A percentile compares a stretch with the other conserved stretches of the same genome.
phyloP scores from a whole-genome alignment of 139 green algal genomes.

The Micractinium conductrix region DNA sequence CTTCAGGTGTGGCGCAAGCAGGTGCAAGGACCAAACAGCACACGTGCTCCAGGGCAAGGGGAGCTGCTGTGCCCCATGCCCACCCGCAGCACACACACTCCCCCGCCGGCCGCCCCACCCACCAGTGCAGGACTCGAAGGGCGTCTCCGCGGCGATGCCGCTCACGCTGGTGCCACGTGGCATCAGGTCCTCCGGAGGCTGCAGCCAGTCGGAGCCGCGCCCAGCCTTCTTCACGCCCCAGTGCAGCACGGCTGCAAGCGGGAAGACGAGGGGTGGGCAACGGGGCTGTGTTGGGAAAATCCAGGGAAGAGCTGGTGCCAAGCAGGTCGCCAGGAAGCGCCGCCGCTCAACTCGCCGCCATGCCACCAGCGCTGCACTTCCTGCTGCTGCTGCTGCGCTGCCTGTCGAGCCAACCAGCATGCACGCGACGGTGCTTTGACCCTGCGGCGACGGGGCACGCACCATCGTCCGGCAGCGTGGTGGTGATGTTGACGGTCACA shows the following conservation, averaged over 20 bases:
- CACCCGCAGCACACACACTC: neutral
- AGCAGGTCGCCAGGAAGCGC: no score
- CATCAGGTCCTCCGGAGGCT: conserved; percentile 31
- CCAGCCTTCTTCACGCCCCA: conserved; percentile 77
- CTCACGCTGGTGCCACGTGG: conserved; percentile 29
- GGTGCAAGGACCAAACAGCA: no score
- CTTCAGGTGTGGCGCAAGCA: no score
- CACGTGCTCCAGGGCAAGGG: neutral
- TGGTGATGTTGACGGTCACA: conserved; percentile 66
- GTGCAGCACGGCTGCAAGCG: conserved; percentile 77
- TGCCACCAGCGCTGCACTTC: no score
- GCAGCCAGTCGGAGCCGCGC: conserved; percentile 45
- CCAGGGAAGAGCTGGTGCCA: no score
- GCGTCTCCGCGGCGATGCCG: conserved; percentile 63
- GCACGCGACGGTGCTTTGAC: no score
- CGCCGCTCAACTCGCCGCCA: no score
- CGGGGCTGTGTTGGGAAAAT: no score
- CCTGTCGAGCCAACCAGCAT: no score
- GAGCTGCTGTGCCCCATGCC: neutral
- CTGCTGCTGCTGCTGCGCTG: no score
- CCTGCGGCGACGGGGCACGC: no score
- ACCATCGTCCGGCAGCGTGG: conserved; percentile 57
- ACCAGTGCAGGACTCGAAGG: conserved; percentile 55
- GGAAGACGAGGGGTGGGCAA: neutral
- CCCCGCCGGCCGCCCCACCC: neutral